Percentiles rank a stretch among this genome's conserved stretches.
Conservation (phyloP, 768 basidiomycete genomes). For the Scleroderma citrinum region DNA sequence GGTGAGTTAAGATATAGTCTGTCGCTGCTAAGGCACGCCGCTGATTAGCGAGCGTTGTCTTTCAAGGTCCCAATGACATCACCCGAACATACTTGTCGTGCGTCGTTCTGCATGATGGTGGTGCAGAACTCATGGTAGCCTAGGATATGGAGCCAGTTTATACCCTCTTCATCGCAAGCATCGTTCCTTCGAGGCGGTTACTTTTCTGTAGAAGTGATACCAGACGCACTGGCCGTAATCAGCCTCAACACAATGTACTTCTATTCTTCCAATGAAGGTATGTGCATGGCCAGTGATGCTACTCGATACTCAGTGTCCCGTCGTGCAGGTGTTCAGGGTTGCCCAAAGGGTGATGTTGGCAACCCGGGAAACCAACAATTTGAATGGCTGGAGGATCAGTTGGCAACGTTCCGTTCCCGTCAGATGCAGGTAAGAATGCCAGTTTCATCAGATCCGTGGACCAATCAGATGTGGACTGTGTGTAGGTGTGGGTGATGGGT, state of each 20-base stretch:
- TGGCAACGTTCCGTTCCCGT: slow-evolving; percentile 57
- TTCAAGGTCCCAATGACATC: slow-evolving; percentile 58
- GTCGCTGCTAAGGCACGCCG: not conserved
- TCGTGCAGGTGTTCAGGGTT: slow-evolving; percentile 68
- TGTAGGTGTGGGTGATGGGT: slow-evolving; percentile 46
- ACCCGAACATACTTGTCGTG: slow-evolving; percentile 67
- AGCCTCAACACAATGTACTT: slow-evolving; percentile 89
- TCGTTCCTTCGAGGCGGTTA: slow-evolving; percentile 82
- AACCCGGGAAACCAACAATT: slow-evolving; percentile 89
- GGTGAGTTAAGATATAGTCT: slow-evolving; percentile 35
- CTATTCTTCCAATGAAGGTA: slow-evolving; percentile 82
- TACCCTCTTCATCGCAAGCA: slow-evolving; percentile 75
- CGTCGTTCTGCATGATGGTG: slow-evolving; percentile 18
- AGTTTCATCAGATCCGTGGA: not conserved
- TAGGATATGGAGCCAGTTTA: slow-evolving; percentile 77
- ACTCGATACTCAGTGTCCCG: not conserved
- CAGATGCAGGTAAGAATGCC: slow-evolving; percentile 60
- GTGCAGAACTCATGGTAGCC: slow-evolving; percentile 2
- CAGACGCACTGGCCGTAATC: slow-evolving; percentile 68
- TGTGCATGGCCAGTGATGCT: slow-evolving; percentile 1
- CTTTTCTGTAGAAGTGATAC: slow-evolving; percentile 74
- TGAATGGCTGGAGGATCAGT: slow-evolving; percentile 87
- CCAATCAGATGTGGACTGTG: not conserved
- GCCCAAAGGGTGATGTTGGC: slow-evolving; percentile 49
- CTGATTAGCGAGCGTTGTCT: slow-evolving; percentile 4